Evolutionary conservation across 208 protist genomes (phyloP), one percentile per base, ranked within the genome.

Genomic region (Acanthamoeba quina): DNA sequence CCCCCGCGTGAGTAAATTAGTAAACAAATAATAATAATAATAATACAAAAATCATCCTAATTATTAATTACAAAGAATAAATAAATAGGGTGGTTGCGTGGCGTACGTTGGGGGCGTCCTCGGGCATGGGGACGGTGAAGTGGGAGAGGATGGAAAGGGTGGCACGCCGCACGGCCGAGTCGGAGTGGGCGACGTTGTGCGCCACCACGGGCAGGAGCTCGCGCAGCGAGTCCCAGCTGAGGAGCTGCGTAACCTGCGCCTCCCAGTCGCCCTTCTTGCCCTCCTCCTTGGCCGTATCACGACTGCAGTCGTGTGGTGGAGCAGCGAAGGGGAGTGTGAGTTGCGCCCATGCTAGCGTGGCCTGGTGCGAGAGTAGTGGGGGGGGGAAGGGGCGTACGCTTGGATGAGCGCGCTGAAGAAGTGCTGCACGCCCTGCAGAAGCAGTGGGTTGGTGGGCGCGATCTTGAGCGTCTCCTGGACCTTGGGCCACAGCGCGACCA

Each of bases 111-210:
- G 62, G 86, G 17, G 58, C 26, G 31, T 76, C 86, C 5, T 62
- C 7, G 19, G 86, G 60, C 60, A 92, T 76, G 68, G 86, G 86
- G 19, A 92, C 86, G 52, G 86, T 52, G 62, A 92, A 92, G 44
- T 92, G 58, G 47, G 68, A 54, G 54, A 92, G 86, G 86, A 92
- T 92, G 64, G 62, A 54, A 13, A 92, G 86, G 19, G 86, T 58
- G 31, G 47, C 34, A 0, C 31, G 37, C 1, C 86, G 86, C 26
- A 76, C 68, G 41, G 44, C 26, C 0, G 41, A 26, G 56, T 70
- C 41, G 15, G 86, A 62, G 31, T 92, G 60, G 62, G 64, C 60
- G 44, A 92, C n/a, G 86, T 92, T 92, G 31, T 52, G 11, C 26
- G 62, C 49, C 44, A 92, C 31, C 19, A 70, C 13, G n/a, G 64